Conservation (phyloP, 495 filamentous ascomycete species). For the Podospora comata region DNA sequence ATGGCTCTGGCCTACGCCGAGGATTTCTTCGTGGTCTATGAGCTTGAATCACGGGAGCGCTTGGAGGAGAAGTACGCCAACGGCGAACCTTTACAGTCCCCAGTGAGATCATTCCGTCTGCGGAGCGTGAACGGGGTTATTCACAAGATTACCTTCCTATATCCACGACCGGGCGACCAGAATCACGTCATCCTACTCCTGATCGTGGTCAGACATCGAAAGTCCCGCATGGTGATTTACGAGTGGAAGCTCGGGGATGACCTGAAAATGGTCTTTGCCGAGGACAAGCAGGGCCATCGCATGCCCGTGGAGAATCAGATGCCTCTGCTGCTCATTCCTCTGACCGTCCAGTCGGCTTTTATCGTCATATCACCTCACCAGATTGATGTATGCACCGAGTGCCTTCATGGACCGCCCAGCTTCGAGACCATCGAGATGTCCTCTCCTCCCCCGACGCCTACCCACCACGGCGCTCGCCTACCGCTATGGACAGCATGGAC, state of each 20-base stretch:
- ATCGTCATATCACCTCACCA: slow-evolving; percentile 57
- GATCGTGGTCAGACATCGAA: slow-evolving; percentile 58
- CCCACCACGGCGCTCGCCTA: slow-evolving; percentile 38
- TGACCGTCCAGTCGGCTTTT: slow-evolving; percentile 63
- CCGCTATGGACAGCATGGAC: slow-evolving; percentile 66
- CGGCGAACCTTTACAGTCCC: slow-evolving; percentile 33
- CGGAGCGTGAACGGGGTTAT: slow-evolving; percentile 69
- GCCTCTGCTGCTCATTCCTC: slow-evolving; percentile 65
- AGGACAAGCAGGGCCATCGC: slow-evolving; percentile 45
- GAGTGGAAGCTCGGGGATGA: slow-evolving; percentile 63
- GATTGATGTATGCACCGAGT: slow-evolving; percentile 59
- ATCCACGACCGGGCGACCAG: slow-evolving; percentile 61
- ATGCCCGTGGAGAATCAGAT: slow-evolving; percentile 60
- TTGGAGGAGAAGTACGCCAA: slow-evolving; percentile 42
- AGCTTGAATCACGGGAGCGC: slow-evolving; percentile 50
- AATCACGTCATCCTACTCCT: slow-evolving; percentile 73
- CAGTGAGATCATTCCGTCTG: slow-evolving; percentile 50
- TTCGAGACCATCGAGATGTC: slow-evolving; percentile 39
- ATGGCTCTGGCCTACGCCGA: slow-evolving; percentile 44
- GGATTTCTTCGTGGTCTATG: slow-evolving; percentile 55
- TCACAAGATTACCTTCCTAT: slow-evolving; percentile 82
- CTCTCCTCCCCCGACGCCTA: slow-evolving; percentile 30
- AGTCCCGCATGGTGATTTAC: slow-evolving; percentile 64
- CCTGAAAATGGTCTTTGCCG: slow-evolving; percentile 35
- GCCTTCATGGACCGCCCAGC: slow-evolving; percentile 48